Percentiles rank a stretch among this genome's conserved stretches.
Evolutionary conservation across 2,329 filamentous ascomycete species (phyloP).

Genomic region (Cercospora nicotianae): DNA sequence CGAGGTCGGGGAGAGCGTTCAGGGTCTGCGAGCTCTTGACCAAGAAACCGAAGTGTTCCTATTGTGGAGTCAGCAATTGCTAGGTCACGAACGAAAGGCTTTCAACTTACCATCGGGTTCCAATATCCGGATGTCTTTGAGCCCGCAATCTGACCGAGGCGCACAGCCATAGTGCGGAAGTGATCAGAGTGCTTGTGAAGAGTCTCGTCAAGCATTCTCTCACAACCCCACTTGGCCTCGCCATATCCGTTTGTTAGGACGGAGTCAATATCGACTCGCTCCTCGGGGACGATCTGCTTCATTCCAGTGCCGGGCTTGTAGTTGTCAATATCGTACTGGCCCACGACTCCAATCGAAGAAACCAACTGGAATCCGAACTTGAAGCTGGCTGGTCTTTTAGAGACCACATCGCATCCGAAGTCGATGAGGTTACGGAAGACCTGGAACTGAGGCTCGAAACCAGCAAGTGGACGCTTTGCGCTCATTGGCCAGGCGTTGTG

Average conservation of each 20-base stretch:
- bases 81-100: neutral
- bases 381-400: slow-evolving; percentile 29
- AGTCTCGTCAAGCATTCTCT: slow-evolving; percentile 53
- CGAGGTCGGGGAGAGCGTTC: slow-evolving; percentile 44
- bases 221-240: slow-evolving; percentile 56
- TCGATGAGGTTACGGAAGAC: slow-evolving; percentile 54
- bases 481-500: slow-evolving; percentile 60
- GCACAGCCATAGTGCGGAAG: slow-evolving; percentile 49
- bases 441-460: slow-evolving; percentile 54
- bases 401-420: slow-evolving; percentile 42
- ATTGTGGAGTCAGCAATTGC: neutral
- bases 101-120: slow-evolving; percentile 47
- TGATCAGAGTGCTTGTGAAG: slow-evolving; percentile 45
- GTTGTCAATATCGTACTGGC: slow-evolving; percentile 34
- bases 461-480: slow-evolving; percentile 52
- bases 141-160: slow-evolving; percentile 57
- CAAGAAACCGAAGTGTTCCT: slow-evolving; percentile 52
- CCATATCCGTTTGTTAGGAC: slow-evolving; percentile 52
- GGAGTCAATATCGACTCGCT: slow-evolving; percentile 41
- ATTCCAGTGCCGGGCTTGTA: slow-evolving; percentile 17
- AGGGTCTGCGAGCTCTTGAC: slow-evolving; percentile 54
- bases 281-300: slow-evolving; percentile 46
- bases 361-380: slow-evolving; percentile 42
- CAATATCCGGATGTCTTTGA: slow-evolving; percentile 53
- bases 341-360: slow-evolving; percentile 47